Base-by-base conservation (phyloP, 2,329 filamentous ascomycete species). In the Fulvia fulva region DNA sequence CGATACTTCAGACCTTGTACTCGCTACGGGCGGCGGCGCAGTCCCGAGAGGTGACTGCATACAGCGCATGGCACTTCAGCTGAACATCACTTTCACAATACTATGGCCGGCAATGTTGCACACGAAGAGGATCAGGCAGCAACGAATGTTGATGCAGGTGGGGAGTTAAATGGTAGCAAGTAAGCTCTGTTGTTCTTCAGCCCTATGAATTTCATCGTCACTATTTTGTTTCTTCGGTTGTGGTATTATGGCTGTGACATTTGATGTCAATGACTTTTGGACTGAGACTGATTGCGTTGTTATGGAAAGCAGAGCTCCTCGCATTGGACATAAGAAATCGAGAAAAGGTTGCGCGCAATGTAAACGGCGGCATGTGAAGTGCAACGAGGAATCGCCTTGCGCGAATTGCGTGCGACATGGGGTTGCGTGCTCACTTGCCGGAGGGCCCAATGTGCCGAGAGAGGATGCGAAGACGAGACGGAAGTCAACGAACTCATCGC, bases 351-450 rank as follows among this genome's bases (percentile, higher is more conserved):
- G 70, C 52, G 66, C 67, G 23, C 70, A 71, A 52, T 71, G 70
- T 54, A 71, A 71, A 53, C 61, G 63, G 47, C 50, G 70, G 49
- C 68, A 70, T 60, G 69, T 71, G 19, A 71, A 71, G 67, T 71
- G 70, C 51, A 64, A 71, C 51, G 70, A 71, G 60, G 61, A 66
- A 51, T 44, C 63, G 21, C 70, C 70, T 2, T 71, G 70, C 57
- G 62, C 65, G 8, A 71, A 71, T 54, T 71, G 70, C 53, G 55
- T 63, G 9, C 51, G 69, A 55, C 70, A 71, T 59, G 63, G 65
- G 16, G 68, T 71, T 1, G 55, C 64, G 12, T 71, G 70, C 59
- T 69, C 66, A 11, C 61, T 70, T 25, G 69, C 68, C n/a, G 69
- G 69, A 7, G 69, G 69, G 5, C 68, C 69, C 21, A 60, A 63